Conservation (phyloP, 305 asterid species). For the Fraxinus sp. region DNA sequence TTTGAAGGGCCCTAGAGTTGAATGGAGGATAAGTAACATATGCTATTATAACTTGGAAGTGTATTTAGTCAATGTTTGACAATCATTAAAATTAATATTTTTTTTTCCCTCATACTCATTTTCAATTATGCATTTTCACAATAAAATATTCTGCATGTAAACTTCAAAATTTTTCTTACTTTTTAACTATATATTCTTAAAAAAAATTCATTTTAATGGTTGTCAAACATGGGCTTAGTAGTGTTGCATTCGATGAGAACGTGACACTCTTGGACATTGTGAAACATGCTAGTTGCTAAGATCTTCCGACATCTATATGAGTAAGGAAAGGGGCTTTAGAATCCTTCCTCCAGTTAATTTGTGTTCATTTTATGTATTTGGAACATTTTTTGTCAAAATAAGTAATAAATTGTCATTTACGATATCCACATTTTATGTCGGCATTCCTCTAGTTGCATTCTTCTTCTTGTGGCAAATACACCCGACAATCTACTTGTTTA, state of each 20-base stretch:
- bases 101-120: too few species aligned
- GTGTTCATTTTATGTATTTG: neutral
- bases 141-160: too few species aligned
- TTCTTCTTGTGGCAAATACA: neutral
- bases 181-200: too few species aligned
- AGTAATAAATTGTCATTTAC: neutral
- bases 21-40: neutral
- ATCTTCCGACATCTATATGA: too few species aligned
- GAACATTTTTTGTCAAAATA: neutral
- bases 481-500: neutral
- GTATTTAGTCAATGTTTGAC: too few species aligned
- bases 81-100: too few species aligned
- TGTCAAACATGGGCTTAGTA: neutral
- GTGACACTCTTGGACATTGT: neutral
- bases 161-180: too few species aligned
- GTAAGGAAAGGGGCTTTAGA: too few species aligned
- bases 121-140: too few species aligned
- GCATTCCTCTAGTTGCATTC: neutral
- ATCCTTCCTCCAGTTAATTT: too few species aligned
- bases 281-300: too few species aligned
- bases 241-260: neutral
- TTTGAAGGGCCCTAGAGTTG: neutral
- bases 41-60: neutral
- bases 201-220: too few species aligned
- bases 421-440: neutral